These are phyloP conservation scores for Tylopilus sp. DNA, from an alignment of 768 basidiomycete genomes.

Conservation along the genomic window DNA sequence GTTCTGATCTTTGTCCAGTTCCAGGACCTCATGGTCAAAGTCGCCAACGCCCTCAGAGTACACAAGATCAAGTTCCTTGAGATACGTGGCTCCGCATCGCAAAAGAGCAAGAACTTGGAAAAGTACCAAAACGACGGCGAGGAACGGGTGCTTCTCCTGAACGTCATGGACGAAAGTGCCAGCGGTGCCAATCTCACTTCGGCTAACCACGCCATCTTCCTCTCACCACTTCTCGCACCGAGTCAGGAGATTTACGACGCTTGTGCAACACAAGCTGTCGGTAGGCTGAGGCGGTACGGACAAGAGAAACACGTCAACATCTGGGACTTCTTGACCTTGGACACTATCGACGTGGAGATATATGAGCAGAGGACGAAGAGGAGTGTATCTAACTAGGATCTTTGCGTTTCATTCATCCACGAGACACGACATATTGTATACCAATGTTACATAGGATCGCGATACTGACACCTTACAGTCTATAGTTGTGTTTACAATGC, in stretches of 20 bases:
- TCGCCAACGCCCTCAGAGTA: conserved; percentile 73
- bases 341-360: conserved; percentile 88
- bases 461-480: too few relatives aligned
- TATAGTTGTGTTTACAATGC: too few relatives aligned
- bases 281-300: conserved; percentile 80
- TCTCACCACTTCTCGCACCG: conserved; percentile 83
- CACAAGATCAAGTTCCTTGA: conserved; percentile 75
- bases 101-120: conserved; percentile 79
- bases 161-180: conserved; percentile 94
- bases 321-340: conserved; percentile 78
- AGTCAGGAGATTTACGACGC: conserved; percentile 84
- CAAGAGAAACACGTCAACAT: conserved; percentile 78
- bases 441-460: neutral
- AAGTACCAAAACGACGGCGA: conserved; percentile 79
- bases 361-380: conserved; percentile 48
- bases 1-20: conserved; percentile 96
- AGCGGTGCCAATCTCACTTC: conserved; percentile 89
- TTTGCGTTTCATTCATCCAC: conserved; percentile 5
- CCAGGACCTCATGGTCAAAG: conserved; percentile 88
- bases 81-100: conserved; percentile 72
- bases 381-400: conserved; percentile 24
- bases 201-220: conserved; percentile 93
- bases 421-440: conserved; percentile 13
- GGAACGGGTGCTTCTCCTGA: conserved; percentile 80
- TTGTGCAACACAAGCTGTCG: conserved; percentile 79